Conservation (phyloP, 2,329 filamentous ascomycete species). For the Gnomoniopsis smithogilvyi region DNA sequence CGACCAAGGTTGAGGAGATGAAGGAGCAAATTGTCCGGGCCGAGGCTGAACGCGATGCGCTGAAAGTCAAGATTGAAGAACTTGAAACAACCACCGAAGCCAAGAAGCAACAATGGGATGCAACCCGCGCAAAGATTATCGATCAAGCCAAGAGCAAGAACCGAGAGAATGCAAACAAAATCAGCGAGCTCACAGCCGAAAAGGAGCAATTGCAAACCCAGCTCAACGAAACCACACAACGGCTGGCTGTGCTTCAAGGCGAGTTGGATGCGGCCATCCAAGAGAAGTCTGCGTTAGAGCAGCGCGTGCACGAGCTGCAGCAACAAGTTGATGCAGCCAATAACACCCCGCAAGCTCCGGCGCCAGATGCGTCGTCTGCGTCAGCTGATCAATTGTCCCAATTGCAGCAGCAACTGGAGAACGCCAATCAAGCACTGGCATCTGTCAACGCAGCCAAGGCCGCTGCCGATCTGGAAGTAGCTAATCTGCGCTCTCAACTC, state of each 20-base stretch:
- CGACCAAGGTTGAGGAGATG: slow-evolving; percentile 84
- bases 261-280: slow-evolving; percentile 54
- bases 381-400: slow-evolving; percentile 45
- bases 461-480: slow-evolving; percentile 61
- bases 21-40: slow-evolving; percentile 71
- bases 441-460: slow-evolving; percentile 65
- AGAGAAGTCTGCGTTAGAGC: slow-evolving; percentile 27
- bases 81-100: slow-evolving; percentile 49
- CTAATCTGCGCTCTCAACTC: slow-evolving; percentile 55
- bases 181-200: slow-evolving; percentile 51
- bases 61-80: slow-evolving; percentile 53
- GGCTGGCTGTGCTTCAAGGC: slow-evolving; percentile 36
- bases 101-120: slow-evolving; percentile 53
- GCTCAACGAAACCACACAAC: slow-evolving; percentile 41
- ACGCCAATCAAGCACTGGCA: slow-evolving; percentile 56
- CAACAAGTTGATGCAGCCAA: slow-evolving; percentile 25
- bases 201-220: slow-evolving; percentile 50
- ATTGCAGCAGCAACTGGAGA: slow-evolving; percentile 43
- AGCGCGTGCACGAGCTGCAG: slow-evolving; percentile 42
- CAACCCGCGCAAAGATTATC: slow-evolving; percentile 50
- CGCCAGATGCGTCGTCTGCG: slow-evolving; percentile 37
- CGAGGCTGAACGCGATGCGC: slow-evolving; percentile 60
- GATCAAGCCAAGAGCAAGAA: slow-evolving; percentile 63
- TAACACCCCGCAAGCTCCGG: slow-evolving; percentile 22
- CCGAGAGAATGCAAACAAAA: slow-evolving; percentile 49